phyloP scores from a whole-genome alignment of 148 eudicot genomes.

The Rhododendron ovatum region DNA sequence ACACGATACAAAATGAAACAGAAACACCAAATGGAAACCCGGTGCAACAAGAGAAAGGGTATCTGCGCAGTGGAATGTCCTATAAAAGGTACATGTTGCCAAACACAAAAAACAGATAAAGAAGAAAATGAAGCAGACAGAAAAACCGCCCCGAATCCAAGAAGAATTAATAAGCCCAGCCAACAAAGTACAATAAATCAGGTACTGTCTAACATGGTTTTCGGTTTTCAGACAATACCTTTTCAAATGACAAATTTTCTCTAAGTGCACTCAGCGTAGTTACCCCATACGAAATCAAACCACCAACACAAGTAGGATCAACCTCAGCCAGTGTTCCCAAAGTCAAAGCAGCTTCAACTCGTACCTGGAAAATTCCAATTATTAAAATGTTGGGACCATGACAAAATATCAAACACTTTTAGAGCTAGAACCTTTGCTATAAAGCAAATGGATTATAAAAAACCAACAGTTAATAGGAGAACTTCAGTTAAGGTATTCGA shows the following conservation, averaged over 20 bases:
- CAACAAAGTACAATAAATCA: neutral
- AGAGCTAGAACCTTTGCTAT: neutral
- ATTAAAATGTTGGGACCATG: constrained; percentile 4
- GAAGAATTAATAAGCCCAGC: neutral
- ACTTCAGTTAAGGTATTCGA: neutral
- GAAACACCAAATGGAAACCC: neutral
- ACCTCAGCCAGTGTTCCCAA: constrained; percentile 88
- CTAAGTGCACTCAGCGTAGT: constrained; percentile 73
- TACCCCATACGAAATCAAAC: constrained; percentile 87
- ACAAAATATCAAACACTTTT: neutral
- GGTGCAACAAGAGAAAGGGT: constrained; percentile 3
- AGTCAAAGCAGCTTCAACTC: constrained; percentile 92
- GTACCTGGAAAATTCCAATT: constrained; percentile 49
- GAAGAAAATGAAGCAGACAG: neutral
- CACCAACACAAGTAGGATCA: constrained; percentile 98
- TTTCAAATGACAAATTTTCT: constrained; percentile 85
- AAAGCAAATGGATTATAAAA: neutral
- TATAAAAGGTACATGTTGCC: neutral
- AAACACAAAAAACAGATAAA: neutral
- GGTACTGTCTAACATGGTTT: neutral
- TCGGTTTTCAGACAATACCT: constrained; percentile 41
- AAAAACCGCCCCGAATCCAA: neutral
- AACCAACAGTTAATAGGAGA: neutral
- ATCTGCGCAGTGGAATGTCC: neutral
- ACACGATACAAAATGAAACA: neutral